A percentile compares a stretch with the other conserved stretches of the same genome.
These are phyloP conservation scores for Elaeis guineensis DNA, from an alignment of 176 grass and related monocot genomes.

Conservation along the genomic window DNA sequence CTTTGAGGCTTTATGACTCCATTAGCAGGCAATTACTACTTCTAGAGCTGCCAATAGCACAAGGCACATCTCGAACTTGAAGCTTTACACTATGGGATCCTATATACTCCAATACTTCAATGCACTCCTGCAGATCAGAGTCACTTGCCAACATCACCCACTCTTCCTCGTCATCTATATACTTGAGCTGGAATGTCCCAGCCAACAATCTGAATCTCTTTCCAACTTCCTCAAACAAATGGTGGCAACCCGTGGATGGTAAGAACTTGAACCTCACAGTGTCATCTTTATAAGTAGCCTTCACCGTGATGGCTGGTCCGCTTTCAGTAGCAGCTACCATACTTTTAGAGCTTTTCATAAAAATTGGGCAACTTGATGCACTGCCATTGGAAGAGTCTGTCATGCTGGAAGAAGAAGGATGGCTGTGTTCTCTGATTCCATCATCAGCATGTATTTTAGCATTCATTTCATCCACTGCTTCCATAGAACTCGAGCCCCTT, in stretches of 20 bases:
- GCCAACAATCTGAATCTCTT: slow-evolving; percentile 67
- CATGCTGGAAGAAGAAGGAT: slow-evolving; percentile 60
- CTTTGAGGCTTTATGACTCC: slow-evolving; percentile 21
- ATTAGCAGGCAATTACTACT: slow-evolving; percentile 64
- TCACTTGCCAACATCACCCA: slow-evolving; percentile 82
- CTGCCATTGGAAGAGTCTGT: slow-evolving; percentile 75
- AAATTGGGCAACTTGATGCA: slow-evolving; percentile 58
- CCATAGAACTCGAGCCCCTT: too few species aligned
- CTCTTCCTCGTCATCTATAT: slow-evolving; percentile 83
- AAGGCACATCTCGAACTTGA: slow-evolving; percentile 42
- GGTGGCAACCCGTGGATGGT: slow-evolving; percentile 41
- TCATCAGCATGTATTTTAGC: slow-evolving; percentile 25
- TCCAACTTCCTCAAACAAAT: slow-evolving; percentile 62
- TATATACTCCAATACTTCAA: slow-evolving; percentile 67
- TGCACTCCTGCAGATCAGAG: slow-evolving; percentile 65
- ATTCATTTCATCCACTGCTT: neutral
- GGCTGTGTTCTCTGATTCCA: slow-evolving; percentile 28
- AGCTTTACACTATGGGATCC: slow-evolving; percentile 45
- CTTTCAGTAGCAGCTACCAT: slow-evolving; percentile 2
- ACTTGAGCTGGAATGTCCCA: slow-evolving; percentile 69
- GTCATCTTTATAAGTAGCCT: slow-evolving; percentile 78
- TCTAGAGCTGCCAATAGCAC: slow-evolving; percentile 33
- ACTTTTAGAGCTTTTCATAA: slow-evolving; percentile 32
- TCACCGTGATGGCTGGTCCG: slow-evolving; percentile 42
- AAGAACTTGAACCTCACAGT: slow-evolving; percentile 79